Evolutionary conservation across 139 green algal genomes (phyloP), one percentile per base, ranked within the genome.

Genomic region (Chlorella ohadii): DNA sequence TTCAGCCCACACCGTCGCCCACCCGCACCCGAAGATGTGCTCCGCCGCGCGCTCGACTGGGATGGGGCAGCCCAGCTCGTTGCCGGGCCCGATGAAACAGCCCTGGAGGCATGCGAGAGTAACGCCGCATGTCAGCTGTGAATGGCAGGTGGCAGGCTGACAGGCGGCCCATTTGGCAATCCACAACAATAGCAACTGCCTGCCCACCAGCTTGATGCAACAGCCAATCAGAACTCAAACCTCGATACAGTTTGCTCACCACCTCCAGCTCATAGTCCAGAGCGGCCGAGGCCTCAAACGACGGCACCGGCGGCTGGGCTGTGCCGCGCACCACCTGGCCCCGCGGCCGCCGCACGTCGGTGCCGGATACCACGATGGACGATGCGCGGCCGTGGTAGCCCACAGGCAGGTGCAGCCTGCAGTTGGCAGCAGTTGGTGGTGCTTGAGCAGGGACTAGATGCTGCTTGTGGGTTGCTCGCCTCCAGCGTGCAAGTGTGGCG

Each of bases 221-320:
- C n/a, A n/a, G n/a, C n/a, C n/a, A n/a, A n/a, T n/a, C n/a, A n/a
- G n/a, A n/a, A n/a, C n/a, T n/a, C n/a, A n/a, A n/a, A n/a, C n/a
- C 51, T 22, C 51, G 11, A 59, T 2, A 20, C 27, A 7, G 1
- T 1, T 4, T 25, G 4, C 92, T 82, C 87, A 96, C 95, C 94
- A 99, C 91, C 82, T 99, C 96, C 9, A 99, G 92, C 88, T 99
- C 96, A 81, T 96, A 98, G 86, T 99, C 96, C 41, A 99, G 77
- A 0, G 87, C 87, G 2, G 66, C 15, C 28, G 77, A 92, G 39
- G 95, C 84, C 22, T 64, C 20, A 28, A 95, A 92, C 3, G 56
- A 13, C 0, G 91, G 93, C 25, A 61, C 36, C 68, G 63, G 17
- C 57, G 34, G 68, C 38, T 55, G 68, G 38, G 22, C 65, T 47